These are phyloP conservation scores for Tulasnella sp. DNA, from an alignment of 768 basidiomycete genomes.

Conservation along the genomic window DNA sequence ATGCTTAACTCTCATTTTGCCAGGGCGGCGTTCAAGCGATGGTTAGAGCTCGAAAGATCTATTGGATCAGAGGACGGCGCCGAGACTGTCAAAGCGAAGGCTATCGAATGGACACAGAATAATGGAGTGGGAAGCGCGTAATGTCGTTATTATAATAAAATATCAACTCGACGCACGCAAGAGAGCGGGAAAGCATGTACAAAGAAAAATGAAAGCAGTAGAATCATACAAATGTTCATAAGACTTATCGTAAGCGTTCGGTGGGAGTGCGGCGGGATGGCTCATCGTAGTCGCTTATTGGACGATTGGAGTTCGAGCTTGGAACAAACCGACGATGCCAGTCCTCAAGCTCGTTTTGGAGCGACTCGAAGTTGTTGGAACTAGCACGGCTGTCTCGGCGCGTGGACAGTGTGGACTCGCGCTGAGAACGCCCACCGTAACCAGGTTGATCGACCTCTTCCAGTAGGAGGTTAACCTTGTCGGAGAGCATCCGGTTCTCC, in stretches of 20 bases:
- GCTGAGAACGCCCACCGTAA: constrained; percentile 38
- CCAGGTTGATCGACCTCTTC: constrained; percentile 72
- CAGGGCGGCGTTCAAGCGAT: constrained; percentile 96
- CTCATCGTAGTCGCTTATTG: constrained; percentile 64
- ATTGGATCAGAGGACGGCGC: constrained; percentile 85
- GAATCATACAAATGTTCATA: constrained; percentile 43
- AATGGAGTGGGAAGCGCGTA: constrained; percentile 17
- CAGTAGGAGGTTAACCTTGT: constrained; percentile 83
- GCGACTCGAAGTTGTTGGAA: constrained; percentile 78
- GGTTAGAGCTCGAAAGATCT: constrained; percentile 81
- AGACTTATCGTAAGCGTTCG: constrained; percentile 22
- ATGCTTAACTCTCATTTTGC: constrained; percentile 26
- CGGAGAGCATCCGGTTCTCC: constrained; percentile 85
- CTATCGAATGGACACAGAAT: constrained; percentile 80
- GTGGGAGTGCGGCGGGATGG: constrained; percentile 29
- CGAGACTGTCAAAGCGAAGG: constrained; percentile 76
- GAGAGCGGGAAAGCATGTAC: constrained; percentile 19
- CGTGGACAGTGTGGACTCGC: constrained; percentile 34
- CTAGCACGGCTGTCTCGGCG: constrained; percentile 68
- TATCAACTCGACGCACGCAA: constrained; percentile 11
- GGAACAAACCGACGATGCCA: constrained; percentile 83
- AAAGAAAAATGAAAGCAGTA: constrained; percentile 40
- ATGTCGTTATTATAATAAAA: constrained; percentile 10
- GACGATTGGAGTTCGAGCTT: constrained; percentile 57
- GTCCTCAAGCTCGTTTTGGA: constrained; percentile 76